A percentile compares a stretch with the other conserved stretches of the same genome.
Conservation (phyloP, 148 eudicot genomes). For the Polygonum maritimum region DNA sequence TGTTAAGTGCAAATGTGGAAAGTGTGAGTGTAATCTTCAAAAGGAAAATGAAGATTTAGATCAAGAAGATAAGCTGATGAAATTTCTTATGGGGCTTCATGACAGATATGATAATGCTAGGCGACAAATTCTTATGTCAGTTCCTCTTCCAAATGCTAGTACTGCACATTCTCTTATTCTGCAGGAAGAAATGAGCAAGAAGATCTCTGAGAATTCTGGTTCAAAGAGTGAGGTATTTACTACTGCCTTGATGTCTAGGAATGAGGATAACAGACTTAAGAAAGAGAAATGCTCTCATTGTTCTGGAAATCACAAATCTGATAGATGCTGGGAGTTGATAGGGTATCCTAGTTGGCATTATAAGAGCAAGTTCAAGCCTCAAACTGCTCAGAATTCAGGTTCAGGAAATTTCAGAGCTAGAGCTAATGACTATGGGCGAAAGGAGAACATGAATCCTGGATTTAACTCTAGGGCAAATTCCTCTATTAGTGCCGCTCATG, state of each 20-base stretch:
- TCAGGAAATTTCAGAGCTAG: neutral
- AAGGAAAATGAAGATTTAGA: too few relatives aligned
- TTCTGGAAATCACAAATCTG: neutral
- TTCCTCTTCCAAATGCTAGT: too few relatives aligned
- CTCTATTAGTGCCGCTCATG: neutral
- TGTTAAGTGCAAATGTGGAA: too few relatives aligned
- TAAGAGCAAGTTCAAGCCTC: neutral
- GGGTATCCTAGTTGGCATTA: neutral
- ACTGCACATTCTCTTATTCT: too few relatives aligned
- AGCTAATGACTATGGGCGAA: neutral
- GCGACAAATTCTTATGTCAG: too few relatives aligned
- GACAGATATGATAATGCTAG: too few relatives aligned
- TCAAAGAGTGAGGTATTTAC: too few relatives aligned
- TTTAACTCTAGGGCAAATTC: neutral
- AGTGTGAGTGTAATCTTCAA: too few relatives aligned
- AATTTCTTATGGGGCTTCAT: too few relatives aligned
- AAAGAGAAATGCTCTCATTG: neutral
- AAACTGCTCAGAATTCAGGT: neutral
- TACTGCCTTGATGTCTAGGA: neutral
- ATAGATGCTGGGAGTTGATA: neutral
- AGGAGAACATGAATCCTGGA: neutral
- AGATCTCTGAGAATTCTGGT: too few relatives aligned
- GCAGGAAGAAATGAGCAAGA: too few relatives aligned
- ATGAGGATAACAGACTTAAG: neutral
- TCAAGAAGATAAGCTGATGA: too few relatives aligned